A percentile compares a stretch with the other conserved stretches of the same genome.
phyloP scores from a whole-genome alignment of 2,329 filamentous ascomycete genomes.

The Talaromyces sp. region DNA sequence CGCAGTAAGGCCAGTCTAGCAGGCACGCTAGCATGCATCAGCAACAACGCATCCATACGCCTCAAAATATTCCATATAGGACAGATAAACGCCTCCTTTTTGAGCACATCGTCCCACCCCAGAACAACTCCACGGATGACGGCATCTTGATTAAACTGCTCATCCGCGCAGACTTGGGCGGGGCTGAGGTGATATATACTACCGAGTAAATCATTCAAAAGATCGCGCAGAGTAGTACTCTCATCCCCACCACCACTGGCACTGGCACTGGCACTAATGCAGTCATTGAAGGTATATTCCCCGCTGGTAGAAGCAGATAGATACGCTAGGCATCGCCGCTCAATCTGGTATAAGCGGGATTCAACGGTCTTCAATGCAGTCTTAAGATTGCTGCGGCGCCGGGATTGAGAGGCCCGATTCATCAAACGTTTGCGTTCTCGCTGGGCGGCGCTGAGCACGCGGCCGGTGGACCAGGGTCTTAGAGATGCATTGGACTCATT shows the following conservation, averaged over 20 bases:
- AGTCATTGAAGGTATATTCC: background rate
- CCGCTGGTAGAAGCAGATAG: background rate
- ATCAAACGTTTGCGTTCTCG: slow-evolving; percentile 7
- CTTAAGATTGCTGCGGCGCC: background rate
- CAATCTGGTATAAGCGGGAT: slow-evolving; percentile 4
- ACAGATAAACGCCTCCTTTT: background rate
- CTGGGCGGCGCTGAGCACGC: background rate
- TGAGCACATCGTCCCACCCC: background rate
- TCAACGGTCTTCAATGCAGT: background rate
- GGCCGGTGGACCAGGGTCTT: slow-evolving; percentile 6
- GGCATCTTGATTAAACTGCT: background rate
- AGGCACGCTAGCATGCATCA: background rate
- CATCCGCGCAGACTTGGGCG: background rate
- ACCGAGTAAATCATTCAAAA: background rate
- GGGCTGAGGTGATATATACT: background rate
- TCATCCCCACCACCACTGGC: background rate
- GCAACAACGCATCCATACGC: background rate
- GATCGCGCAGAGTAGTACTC: background rate
- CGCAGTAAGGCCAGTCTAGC: background rate
- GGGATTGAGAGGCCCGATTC: slow-evolving; percentile 9
- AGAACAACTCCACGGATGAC: background rate
- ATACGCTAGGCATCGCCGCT: background rate
- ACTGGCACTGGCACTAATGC: background rate
- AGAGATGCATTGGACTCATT: background rate
- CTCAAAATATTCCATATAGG: slow-evolving; percentile 6